These are phyloP conservation scores for Claviceps sp. DNA, from an alignment of 2,329 filamentous ascomycete species.

Conservation along the genomic window DNA sequence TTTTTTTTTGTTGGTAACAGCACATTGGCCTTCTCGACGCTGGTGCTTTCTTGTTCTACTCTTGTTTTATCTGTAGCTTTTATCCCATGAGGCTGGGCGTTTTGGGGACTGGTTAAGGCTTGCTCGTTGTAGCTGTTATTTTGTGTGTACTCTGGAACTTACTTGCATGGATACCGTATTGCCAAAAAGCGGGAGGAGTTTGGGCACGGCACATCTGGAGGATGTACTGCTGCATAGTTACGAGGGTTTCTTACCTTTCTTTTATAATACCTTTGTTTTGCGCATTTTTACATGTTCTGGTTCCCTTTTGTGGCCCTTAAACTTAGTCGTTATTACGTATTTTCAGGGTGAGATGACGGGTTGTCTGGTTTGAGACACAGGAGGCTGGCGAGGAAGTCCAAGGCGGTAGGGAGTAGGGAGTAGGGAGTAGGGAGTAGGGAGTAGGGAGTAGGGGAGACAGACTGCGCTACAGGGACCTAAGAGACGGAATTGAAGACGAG, in stretches of 20 bases:
- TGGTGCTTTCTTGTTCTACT: not conserved
- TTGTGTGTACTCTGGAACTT: constrained; percentile 2
- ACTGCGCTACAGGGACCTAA: too few relatives aligned
- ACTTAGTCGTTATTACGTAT: not conserved
- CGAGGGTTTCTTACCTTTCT: not conserved
- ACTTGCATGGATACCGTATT: constrained; percentile 3
- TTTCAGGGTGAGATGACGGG: not conserved
- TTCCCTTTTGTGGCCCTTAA: too few relatives aligned
- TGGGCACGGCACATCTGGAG: constrained; percentile 3
- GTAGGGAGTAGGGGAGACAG: too few relatives aligned
- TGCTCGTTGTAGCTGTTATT: not conserved
- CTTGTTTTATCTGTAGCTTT: not conserved
- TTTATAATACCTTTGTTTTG: not conserved
- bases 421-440: too few relatives aligned
- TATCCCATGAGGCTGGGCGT: constrained; percentile 9
- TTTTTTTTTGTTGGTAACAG: not conserved
- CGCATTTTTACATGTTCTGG: not conserved
- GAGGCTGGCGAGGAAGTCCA: not conserved
- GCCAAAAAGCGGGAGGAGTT: constrained; percentile 1
- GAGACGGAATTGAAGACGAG: too few relatives aligned
- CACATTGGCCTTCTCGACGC: not conserved
- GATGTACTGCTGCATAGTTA: constrained; percentile 2
- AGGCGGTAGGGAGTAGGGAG: too few relatives aligned
- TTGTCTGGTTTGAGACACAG: not conserved
- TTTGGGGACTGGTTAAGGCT: constrained; percentile 7